A percentile compares a stretch with the other conserved stretches of the same genome.
Conservation (phyloP, 208 protist genomes). For the Blechomonas ayalai region DNA sequence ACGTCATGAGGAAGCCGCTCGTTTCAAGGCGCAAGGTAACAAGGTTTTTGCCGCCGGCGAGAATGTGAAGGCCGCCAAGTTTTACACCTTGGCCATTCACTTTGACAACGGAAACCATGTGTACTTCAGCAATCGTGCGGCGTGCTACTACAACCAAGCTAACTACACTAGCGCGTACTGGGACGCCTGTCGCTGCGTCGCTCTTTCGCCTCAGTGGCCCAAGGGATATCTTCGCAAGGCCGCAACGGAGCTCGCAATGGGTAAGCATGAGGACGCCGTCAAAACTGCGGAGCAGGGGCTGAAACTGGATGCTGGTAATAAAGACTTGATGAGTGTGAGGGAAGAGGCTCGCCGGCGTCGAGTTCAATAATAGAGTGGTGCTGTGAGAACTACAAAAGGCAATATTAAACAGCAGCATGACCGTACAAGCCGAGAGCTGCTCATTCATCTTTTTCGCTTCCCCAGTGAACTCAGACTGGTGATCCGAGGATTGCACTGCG, state of each 20-base stretch:
- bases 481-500: too few relatives aligned
- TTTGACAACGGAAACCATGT: constrained; percentile 79
- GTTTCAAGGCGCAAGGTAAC: constrained; percentile 87
- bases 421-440: too few relatives aligned
- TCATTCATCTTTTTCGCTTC: too few relatives aligned
- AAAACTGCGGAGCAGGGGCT: constrained; percentile 53
- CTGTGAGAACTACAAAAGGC: too few relatives aligned
- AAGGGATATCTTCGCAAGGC: constrained; percentile 92
- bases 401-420: too few relatives aligned
- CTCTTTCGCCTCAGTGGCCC: constrained; percentile 80
- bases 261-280: constrained; percentile 48
- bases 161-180: constrained; percentile 81
- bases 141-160: constrained; percentile 85
- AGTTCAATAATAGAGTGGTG: too few relatives aligned
- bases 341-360: constrained; percentile 42
- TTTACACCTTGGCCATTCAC: constrained; percentile 89
- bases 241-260: constrained; percentile 63
- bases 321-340: constrained; percentile 49
- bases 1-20: constrained; percentile 41
- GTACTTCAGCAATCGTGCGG: constrained; percentile 91
- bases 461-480: too few relatives aligned
- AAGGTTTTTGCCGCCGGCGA: constrained; percentile 81
- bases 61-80: constrained; percentile 88
- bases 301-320: constrained; percentile 56
- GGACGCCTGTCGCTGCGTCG: constrained; percentile 82